Evolutionary conservation across 2,329 filamentous ascomycete genomes (phyloP), one percentile per base, ranked within the genome.

Genomic region (Cladophialophora exuberans): DNA sequence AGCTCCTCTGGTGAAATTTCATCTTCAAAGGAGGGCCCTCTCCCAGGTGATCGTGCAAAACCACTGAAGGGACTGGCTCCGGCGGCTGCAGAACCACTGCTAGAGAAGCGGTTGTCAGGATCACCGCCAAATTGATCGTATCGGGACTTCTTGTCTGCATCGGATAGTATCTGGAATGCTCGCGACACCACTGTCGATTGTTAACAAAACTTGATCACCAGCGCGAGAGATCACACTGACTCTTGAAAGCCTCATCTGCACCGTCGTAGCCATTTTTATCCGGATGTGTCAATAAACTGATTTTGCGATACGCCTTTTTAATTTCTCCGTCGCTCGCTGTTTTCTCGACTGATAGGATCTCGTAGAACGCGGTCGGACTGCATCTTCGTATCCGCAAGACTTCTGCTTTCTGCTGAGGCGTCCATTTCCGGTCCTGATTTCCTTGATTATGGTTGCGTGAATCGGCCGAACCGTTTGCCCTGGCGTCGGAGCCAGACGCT

Each of bases 261-360:
- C 95, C 85, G 31, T 93, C 87, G 71, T 97, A 92, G 46, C 92
- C 92, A 80, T 99, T 99, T 79, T 99, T 99, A 79, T 99, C 94
- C 61, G 94, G 94, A 79, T 99, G 94, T 56, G 94, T 99, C 68
- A 97, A 80, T 67, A 99, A 78, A 70, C 89, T 94, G 70, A 95
- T 82, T 76, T 96, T 97, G 68, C 93, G 84, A 76, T 99, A 99
- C 5, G 94, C 93, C 78, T 97, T 97, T 74, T 97, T 99, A 70
- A 99, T 91, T 67, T 97, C 93, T 59, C 79, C 73, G 65, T 97
- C 93, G 44, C 84, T 84, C 45, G 77, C 74, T 60, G 87, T 85
- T 60, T 79, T 78, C 65, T 87, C 82, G 44, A 97, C 75, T 18
- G 85, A 86, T 26, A 99, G 77, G 64, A 99, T 97, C 71, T 97